Percentiles rank a stretch among this genome's conserved stretches.
Evolutionary conservation across 2,329 filamentous ascomycete genomes (phyloP).

Genomic region (Clarireedia homoeocarpa): DNA sequence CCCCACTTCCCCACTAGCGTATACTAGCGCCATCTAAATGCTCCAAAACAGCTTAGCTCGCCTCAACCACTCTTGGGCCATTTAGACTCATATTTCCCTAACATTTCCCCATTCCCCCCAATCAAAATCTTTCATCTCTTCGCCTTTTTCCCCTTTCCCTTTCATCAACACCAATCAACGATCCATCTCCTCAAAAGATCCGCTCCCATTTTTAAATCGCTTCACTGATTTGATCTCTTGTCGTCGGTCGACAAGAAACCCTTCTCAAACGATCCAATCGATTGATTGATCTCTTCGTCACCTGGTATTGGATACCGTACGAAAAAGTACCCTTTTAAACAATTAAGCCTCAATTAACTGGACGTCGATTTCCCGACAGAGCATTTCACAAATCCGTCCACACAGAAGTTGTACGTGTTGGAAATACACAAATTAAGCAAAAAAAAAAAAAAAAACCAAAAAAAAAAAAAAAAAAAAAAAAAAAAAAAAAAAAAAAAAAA

Average conservation of each 20-base stretch:
- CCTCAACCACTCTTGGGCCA: background rate
- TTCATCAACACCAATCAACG: slow-evolving; percentile 8
- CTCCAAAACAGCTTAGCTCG: background rate
- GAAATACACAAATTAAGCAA: background rate
- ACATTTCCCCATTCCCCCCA: background rate
- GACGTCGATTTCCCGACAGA: background rate
- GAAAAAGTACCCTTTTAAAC: background rate
- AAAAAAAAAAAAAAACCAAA: background rate
- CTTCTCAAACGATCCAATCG: background rate
- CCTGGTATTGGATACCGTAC: background rate
- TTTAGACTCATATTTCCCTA: slow-evolving; percentile 5
- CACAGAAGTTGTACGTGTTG: background rate
- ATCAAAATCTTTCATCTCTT: slow-evolving; percentile 8
- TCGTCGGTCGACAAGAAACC: background rate
- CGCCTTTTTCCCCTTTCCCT: background rate
- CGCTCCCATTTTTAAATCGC: background rate
- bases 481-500: no score
- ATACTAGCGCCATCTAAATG: background rate
- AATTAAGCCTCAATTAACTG: background rate
- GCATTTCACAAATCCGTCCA: background rate
- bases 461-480: no score
- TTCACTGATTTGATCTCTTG: background rate
- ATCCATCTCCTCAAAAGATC: slow-evolving; percentile 2
- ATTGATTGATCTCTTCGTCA: background rate
- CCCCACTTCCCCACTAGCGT: background rate